phyloP scores from a whole-genome alignment of 139 green algal genomes.

The Tetradesmus lagerheimii region DNA sequence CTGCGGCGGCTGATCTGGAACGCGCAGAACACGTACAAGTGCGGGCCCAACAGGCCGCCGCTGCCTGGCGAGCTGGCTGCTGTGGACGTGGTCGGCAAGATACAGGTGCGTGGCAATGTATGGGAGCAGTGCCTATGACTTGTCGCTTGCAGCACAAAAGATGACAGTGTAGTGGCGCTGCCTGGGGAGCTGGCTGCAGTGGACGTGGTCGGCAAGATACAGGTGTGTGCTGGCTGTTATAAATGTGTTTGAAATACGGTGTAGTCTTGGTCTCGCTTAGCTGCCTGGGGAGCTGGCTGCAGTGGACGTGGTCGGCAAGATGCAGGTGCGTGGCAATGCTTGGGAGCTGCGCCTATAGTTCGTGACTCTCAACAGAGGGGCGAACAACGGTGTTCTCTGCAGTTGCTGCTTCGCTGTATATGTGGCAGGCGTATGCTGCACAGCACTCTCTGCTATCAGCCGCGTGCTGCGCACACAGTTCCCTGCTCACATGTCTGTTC shows the following conservation, averaged over 20 bases:
- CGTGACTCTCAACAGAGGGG: no score
- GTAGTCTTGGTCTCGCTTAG: no score
- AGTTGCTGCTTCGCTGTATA: no score
- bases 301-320: constrained; percentile 71
- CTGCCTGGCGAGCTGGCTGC: constrained; percentile 69
- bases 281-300: constrained; percentile 69
- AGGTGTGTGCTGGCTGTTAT: no score
- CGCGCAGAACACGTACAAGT: constrained; percentile 90
- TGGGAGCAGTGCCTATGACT: no score
- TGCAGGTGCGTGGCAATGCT: constrained; percentile 41
- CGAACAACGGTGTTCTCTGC: no score
- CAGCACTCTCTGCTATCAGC: not conserved
- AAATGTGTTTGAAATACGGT: no score
- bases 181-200: constrained; percentile 70
- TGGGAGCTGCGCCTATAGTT: no score
- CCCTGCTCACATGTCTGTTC: not conserved
- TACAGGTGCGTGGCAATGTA: constrained; percentile 42
- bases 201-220: constrained; percentile 71
- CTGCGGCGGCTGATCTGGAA: constrained; percentile 94
- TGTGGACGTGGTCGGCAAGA: constrained; percentile 71
- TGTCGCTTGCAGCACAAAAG: no score
- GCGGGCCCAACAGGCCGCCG: constrained; percentile 57
- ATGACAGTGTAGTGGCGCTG: no score
- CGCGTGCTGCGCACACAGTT: not conserved
- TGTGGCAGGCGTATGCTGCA: no score